phyloP scores from a whole-genome alignment of 2,329 filamentous ascomycete genomes.

The Neonectria faginata region DNA sequence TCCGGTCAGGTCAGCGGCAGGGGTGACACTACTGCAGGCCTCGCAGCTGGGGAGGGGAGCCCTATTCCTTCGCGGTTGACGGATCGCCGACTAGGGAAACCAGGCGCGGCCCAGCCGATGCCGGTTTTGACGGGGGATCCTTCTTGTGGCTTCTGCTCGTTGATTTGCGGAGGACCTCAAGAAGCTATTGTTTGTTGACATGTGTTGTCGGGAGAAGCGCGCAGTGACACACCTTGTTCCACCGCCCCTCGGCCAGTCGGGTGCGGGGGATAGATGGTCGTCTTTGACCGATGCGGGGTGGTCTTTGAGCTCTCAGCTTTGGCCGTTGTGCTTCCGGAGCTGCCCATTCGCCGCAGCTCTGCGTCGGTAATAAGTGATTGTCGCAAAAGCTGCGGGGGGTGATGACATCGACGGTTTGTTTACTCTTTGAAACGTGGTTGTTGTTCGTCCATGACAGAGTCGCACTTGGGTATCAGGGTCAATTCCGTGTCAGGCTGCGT shows the following conservation, averaged over 20 bases:
- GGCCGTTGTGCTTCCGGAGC: constrained; percentile 11
- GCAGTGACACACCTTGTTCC: constrained; percentile 4
- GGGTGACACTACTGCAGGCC: constrained; percentile 39
- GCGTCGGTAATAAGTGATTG: constrained; percentile 8
- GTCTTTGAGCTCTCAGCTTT: constrained; percentile 5
- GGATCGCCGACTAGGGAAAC: neutral
- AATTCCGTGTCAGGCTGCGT: neutral
- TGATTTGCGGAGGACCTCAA: constrained; percentile 11
- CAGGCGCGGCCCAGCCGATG: constrained; percentile 8
- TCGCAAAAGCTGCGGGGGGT: constrained; percentile 2
- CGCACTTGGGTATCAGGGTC: neutral
- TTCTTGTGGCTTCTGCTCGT: neutral
- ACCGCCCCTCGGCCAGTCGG: constrained; percentile 14
- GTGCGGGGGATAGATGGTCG: constrained; percentile 29
- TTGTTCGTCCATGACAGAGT: neutral
- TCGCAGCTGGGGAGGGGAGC: constrained; percentile 29
- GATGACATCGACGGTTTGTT: constrained; percentile 16
- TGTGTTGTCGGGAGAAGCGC: constrained; percentile 25
- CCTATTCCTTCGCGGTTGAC: constrained; percentile 8
- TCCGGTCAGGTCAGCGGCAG: constrained; percentile 22
- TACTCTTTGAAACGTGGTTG: constrained; percentile 1
- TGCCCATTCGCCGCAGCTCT: constrained; percentile 32
- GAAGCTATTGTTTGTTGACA: constrained; percentile 26
- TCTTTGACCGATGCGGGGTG: constrained; percentile 36
- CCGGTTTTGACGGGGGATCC: neutral